These are phyloP conservation scores for Rhytidhysteron rufulum DNA, from an alignment of 2,329 filamentous ascomycete genomes.

Conservation along the genomic window DNA sequence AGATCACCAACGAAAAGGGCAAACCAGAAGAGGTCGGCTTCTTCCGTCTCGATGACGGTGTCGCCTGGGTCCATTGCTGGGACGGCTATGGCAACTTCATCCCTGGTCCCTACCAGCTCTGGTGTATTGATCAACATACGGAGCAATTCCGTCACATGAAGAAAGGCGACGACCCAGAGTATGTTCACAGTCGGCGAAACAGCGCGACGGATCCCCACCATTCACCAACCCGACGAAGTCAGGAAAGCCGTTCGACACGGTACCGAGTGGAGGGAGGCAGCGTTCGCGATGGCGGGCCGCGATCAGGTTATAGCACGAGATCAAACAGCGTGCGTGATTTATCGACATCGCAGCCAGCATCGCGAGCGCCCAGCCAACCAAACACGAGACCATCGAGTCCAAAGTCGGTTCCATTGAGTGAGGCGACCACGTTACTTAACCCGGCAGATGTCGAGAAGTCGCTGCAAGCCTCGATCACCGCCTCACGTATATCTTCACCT, in stretches of 20 bases:
- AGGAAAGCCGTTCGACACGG: constrained; percentile 2
- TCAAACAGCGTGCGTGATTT: constrained; percentile 1
- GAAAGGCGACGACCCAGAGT: constrained; percentile 35
- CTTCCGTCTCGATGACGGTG: constrained; percentile 48
- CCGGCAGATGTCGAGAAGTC: background rate
- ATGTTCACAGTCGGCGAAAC: constrained; percentile 14
- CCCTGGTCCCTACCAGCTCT: constrained; percentile 48
- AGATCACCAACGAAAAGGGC: constrained; percentile 36
- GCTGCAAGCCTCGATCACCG: background rate
- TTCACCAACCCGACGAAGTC: background rate
- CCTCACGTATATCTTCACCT: too few species aligned
- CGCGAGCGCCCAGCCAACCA: background rate
- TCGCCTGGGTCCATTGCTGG: constrained; percentile 50
- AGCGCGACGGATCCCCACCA: background rate
- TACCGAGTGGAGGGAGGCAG: constrained; percentile 1
- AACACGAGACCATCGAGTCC: background rate
- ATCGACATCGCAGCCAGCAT: background rate
- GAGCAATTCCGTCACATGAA: constrained; percentile 36
- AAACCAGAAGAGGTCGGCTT: constrained; percentile 41
- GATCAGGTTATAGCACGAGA: background rate
- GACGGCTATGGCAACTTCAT: constrained; percentile 48
- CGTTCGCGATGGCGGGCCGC: background rate
- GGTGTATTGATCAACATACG: constrained; percentile 43
- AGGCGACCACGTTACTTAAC: background rate
- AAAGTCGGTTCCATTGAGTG: background rate